Evolutionary conservation across 1,284 basidiomycete species (phyloP), one percentile per base, ranked within the genome.

Genomic region (Singerocomus rubriflavus): DNA sequence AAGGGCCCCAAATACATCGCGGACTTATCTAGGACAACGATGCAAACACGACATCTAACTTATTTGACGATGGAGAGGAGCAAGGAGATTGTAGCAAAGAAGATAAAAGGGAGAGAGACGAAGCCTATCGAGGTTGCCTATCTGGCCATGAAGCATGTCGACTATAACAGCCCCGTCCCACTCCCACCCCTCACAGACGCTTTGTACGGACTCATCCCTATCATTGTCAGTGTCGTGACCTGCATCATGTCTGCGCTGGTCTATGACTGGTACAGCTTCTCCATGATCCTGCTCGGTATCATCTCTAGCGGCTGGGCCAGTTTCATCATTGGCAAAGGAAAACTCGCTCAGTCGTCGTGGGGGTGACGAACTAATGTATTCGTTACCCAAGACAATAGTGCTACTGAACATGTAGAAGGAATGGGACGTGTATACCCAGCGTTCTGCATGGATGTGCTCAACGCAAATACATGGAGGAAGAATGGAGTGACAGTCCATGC

Each of bases 221-320:
- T 68, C 38, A 21, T 35, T 4, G 30, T 47, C 26, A 68, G 66
- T 51, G 2, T 63, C 37, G 10, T 17, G 11, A 42, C 61, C 4
- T 61, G 65, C 34, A 14, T 60, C 33, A 34, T 52, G 33, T 66
- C 61, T 40, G 65, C 42, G 4, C 1, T 59, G 17, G 39, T 46
- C 26, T 2, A 25, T 6, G 68, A 67, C 32, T 68, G 66, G 65
- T 57, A 41, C 38, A 47, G 52, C 31, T 61, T 66, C 32, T 52
- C 52, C 21, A 55, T 66, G 55, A 70, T 69, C 40, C 46, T 68
- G 2, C 31, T 70, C 9, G 68, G 68, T 2, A 66, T 68, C 35
- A 1, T 69, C 21, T 60, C 61, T 37, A 66, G 57, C 32, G 66
- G 66, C 17, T 44, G 54, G 30, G 46, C 64, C 13, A 58, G 56